Evolutionary conservation across 192 early-diverging fungal species (phyloP).

Genomic region (Podila epigama): DNA sequence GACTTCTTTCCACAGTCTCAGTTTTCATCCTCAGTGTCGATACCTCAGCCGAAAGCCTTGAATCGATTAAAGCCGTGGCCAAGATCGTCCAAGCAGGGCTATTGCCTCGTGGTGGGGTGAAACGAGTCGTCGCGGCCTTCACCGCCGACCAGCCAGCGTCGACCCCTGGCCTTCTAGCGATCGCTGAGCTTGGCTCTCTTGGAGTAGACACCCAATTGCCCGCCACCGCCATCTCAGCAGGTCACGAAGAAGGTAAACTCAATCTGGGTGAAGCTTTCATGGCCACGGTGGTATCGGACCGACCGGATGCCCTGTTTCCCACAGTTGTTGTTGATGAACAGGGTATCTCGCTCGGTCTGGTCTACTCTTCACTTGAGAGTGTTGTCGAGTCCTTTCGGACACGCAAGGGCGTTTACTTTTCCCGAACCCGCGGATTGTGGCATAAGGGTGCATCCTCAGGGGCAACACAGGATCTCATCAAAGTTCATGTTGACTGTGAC

Average conservation of each 20-base stretch:
- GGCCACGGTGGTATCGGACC: slow-evolving; percentile 73
- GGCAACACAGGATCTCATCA: slow-evolving; percentile 86
- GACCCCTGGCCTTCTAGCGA: slow-evolving; percentile 34
- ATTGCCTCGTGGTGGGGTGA: slow-evolving; percentile 53
- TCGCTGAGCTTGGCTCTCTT: slow-evolving; percentile 37
- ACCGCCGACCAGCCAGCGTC: slow-evolving; percentile 3
- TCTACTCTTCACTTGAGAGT: slow-evolving; percentile 88
- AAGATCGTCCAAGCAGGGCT: slow-evolving; percentile 34
- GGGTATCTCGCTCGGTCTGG: slow-evolving; percentile 87
- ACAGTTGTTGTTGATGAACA: slow-evolving; percentile 95
- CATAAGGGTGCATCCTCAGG: slow-evolving; percentile 96
- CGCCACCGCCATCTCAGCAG: slow-evolving; percentile 39
- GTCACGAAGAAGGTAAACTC: slow-evolving; percentile 43
- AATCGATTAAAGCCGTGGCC: slow-evolving; percentile 25
- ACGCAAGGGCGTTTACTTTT: slow-evolving; percentile 92
- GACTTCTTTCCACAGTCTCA: slow-evolving; percentile 31
- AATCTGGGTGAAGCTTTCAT: slow-evolving; percentile 68
- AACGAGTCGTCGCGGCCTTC: slow-evolving; percentile 41
- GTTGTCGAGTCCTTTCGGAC: slow-evolving; percentile 81
- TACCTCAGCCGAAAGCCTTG: slow-evolving; percentile 13
- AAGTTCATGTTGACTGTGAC: slow-evolving; percentile 91
- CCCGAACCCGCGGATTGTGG: slow-evolving; percentile 90
- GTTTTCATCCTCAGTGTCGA: slow-evolving; percentile 37
- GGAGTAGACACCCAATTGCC: slow-evolving; percentile 48
- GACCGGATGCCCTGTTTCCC: slow-evolving; percentile 89